Evolutionary conservation across 2,329 filamentous ascomycete genomes (phyloP).

Genomic region (Sclerotinia trifoliorum): DNA sequence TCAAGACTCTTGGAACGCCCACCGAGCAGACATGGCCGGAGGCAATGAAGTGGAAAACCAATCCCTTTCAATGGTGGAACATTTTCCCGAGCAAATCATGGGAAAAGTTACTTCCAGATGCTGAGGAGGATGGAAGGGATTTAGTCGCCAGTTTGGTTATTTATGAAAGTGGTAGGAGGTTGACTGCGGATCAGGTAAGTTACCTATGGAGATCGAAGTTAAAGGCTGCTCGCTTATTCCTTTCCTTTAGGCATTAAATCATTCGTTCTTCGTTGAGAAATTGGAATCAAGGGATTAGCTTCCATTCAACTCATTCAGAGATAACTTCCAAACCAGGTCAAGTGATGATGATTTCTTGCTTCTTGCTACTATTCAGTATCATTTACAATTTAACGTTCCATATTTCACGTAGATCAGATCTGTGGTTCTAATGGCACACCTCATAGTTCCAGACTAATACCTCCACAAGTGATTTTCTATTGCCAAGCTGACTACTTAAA

Average conservation of each 20-base stretch:
- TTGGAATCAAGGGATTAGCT: neutral
- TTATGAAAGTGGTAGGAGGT: conserved; percentile 67
- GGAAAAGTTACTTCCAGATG: conserved; percentile 65
- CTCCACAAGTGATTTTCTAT: neutral
- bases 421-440: neutral
- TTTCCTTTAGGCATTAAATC: conserved; percentile 15
- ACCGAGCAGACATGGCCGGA: conserved; percentile 81
- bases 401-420: neutral
- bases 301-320: neutral
- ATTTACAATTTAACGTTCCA: neutral
- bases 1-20: conserved; percentile 86
- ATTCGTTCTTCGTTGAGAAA: conserved; percentile 8
- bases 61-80: conserved; percentile 89
- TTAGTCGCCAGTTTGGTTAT: conserved; percentile 67
- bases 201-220: neutral
- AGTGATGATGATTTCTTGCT: neutral
- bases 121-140: conserved; percentile 58
- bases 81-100: conserved; percentile 67
- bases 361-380: too few species aligned
- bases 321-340: neutral
- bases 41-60: conserved; percentile 62
- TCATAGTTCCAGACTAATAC: neutral
- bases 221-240: neutral
- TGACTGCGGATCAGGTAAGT: conserved; percentile 62
- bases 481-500: neutral